Base-by-base conservation (phyloP, 2,329 filamentous ascomycete genomes). In the Phialemoniopsis sp. region DNA sequence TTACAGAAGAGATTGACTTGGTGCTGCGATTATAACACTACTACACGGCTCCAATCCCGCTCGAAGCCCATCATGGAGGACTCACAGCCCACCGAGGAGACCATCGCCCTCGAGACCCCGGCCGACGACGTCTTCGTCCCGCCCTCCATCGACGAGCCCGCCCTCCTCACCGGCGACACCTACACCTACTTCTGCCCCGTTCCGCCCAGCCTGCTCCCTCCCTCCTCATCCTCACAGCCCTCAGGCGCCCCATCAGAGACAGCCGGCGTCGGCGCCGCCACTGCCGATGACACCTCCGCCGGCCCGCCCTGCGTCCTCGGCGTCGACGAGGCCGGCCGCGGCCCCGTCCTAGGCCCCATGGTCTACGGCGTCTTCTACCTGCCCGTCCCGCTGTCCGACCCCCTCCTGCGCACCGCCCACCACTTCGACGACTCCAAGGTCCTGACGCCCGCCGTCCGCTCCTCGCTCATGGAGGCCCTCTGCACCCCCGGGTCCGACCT, bases 361-460 rank as follows among this genome's bases (percentile, higher is more conserved):
- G 80, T 85, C 52, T 86, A 86, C 67, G 78, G 73, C 47, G 68
- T 82, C 53, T 84, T 83, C 66, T 82, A 77, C 67, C 87, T 94
- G 48, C 94, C 94, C 37, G 62, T 87, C 3, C 73, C 80, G 0
- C 69, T 81, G 19, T 77, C 83, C 18, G 81, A 84, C 56, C 75
- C 85, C 2, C 79, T 96, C 19, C 81, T 97, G 16, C 85, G 87
- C 37, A 65, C 78, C 29, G 80, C 81, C 4, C 85, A 95, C 68
- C 86, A 84, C 68, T 96, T 96, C 66, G 86, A 96, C 70, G 91
- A 97, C 71, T 94, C 87, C 59, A 97, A 97, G 67, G 87, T 89
- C 5, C 79, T 97, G 30, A 94, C 86, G 0, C 79, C 90, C 0
- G 68, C 73, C n/a, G 80, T 91, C 29, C 88, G 91, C 47, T 83